A percentile compares a stretch with the other conserved stretches of the same genome.
Evolutionary conservation across 345 rosid genomes (phyloP).

Genomic region (Microcos paniculata): DNA sequence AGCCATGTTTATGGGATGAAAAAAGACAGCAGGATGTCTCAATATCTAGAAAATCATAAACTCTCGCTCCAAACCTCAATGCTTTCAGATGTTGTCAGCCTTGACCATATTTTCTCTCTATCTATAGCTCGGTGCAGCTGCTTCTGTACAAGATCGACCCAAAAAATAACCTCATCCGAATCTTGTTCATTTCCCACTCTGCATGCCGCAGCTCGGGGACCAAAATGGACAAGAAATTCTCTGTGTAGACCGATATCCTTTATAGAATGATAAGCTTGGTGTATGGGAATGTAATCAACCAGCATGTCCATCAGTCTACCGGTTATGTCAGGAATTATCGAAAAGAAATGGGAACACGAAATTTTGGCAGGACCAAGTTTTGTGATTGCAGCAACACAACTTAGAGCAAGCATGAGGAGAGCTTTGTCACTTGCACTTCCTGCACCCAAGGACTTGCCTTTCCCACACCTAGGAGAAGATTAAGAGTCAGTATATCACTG

Average conservation of each 20-base stretch:
- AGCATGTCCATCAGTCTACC: constrained; percentile 89
- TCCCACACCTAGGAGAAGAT: constrained; percentile 46
- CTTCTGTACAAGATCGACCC: constrained; percentile 91
- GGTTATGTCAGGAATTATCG: constrained; percentile 67
- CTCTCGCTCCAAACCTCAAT: constrained; percentile 66
- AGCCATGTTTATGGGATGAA: neutral
- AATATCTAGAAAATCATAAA: constrained; percentile 1
- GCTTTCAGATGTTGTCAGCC: constrained; percentile 88
- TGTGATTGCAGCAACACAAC: constrained; percentile 59
- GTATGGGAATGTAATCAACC: constrained; percentile 71
- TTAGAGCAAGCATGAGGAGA: constrained; percentile 72
- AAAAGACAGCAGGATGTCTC: constrained; percentile 10
- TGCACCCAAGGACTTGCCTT: constrained; percentile 42
- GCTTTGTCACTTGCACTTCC: constrained; percentile 64
- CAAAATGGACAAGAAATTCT: constrained; percentile 95
- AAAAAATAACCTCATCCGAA: constrained; percentile 83
- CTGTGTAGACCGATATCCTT: constrained; percentile 73
- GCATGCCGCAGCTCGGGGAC: constrained; percentile 82
- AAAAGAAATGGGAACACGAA: constrained; percentile 69
- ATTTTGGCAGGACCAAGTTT: constrained; percentile 88
- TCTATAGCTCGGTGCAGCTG: constrained; percentile 83
- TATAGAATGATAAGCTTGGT: constrained; percentile 62
- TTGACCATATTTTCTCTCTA: constrained; percentile 98
- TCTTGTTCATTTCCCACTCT: constrained; percentile 58
- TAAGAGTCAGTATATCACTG: constrained; percentile 13